Evolutionary conservation across 2,329 filamentous ascomycete species (phyloP).

Genomic region (Penicillium fuscoglaucum): DNA sequence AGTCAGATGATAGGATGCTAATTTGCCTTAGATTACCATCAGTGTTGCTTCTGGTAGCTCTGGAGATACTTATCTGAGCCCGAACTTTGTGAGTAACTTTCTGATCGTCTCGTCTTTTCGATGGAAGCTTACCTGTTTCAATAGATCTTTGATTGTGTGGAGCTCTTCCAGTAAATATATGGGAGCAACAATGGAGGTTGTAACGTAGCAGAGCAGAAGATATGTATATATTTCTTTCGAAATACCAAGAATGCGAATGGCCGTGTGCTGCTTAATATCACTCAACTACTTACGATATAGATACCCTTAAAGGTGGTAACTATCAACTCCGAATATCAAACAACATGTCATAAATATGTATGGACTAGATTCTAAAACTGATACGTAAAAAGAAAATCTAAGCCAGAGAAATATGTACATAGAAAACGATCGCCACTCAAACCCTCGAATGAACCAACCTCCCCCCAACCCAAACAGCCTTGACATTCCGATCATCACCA

Average conservation of each 20-base stretch:
- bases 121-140: not conserved
- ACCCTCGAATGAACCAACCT: conserved; percentile 65
- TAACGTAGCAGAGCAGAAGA: not conserved
- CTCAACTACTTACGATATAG: not conserved
- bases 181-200: too few species aligned
- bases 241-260: not conserved
- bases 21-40: conserved; percentile 51
- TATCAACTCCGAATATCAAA: not conserved
- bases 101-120: not conserved
- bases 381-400: not conserved
- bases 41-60: conserved; percentile 59
- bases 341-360: not conserved
- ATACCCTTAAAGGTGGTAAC: not conserved
- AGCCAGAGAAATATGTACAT: not conserved
- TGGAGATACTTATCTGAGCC: conserved; percentile 56
- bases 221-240: too few species aligned
- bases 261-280: not conserved
- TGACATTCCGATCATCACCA: conserved; percentile 89
- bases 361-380: not conserved
- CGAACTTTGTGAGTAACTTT: conserved; percentile 49
- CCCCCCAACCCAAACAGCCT: conserved; percentile 85
- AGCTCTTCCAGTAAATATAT: conserved; percentile 29
- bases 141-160: conserved; percentile 34
- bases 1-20: not conserved
- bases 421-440: not conserved